Percentiles rank a stretch among this genome's conserved stretches.
phyloP scores from a whole-genome alignment of 345 rosid species.

The Eucalyptus tenuipes region DNA sequence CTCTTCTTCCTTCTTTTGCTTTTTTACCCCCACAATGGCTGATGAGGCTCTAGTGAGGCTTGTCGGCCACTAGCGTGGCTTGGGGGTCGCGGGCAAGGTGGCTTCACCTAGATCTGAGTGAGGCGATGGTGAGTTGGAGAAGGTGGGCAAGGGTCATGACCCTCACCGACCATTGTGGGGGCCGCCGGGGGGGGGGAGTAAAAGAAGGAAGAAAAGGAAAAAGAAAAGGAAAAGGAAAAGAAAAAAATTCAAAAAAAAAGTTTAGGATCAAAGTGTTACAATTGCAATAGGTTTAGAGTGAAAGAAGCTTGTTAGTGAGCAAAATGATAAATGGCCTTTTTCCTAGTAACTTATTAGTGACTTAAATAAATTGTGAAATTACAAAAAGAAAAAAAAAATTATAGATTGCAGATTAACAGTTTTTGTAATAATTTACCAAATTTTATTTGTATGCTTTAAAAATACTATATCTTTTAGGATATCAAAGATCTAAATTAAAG shows the following conservation, averaged over 20 bases:
- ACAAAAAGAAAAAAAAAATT: not conserved
- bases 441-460: not conserved
- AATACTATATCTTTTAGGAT: not conserved
- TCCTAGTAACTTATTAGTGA: not conserved
- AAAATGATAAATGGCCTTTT: not conserved
- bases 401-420: not conserved
- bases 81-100: no score
- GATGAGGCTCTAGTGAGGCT: accelerated
- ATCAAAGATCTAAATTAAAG: not conserved
- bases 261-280: not conserved
- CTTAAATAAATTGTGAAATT: not conserved
- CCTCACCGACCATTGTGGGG: no score
- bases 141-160: no score
- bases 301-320: not conserved
- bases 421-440: not conserved
- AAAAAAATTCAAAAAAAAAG: no score
- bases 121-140: no score
- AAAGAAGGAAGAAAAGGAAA: no score
- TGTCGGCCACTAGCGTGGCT: no score
- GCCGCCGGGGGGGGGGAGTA: no score
- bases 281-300: not conserved
- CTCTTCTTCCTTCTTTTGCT: no score
- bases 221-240: no score
- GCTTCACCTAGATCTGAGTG: no score
- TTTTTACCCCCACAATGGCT: no score